Base-by-base conservation (phyloP, 2,329 filamentous ascomycete genomes). In the Stemphylium beticola region DNA sequence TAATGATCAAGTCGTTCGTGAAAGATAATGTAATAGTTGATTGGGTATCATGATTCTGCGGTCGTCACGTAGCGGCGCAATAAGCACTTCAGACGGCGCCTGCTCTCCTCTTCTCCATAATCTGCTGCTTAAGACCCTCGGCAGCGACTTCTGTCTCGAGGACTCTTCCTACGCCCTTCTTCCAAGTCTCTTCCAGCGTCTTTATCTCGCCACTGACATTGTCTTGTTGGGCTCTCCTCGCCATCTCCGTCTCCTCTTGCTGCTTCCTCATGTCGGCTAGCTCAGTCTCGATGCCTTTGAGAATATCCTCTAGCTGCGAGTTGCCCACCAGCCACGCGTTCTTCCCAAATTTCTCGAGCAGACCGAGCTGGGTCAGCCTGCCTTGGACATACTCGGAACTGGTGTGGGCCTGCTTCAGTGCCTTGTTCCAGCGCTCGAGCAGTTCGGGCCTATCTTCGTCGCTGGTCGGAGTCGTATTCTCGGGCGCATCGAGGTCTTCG, bases 271-370 rank as follows among this genome's bases (percentile, higher is more conserved):
- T 78, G 34, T 80, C 82, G 12, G 86, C 87, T 44, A 98, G 80
- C 67, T 96, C 92, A 39, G 81, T 81, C 81, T 98, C 93, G 22
- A 96, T 69, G 11, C 75, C 75, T 45, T 83, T 82, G 46, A 96
- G 76, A 37, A 91, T 83, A 38, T 85, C 85, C 77, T 97, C 93
- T 17, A 92, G 76, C 63, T 90, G 86, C 65, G 88, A 85, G 75
- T 99, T 99, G 5, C 86, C 86, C 8, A 96, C 83, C 50, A 99
- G 81, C 93, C 95, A 98, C 9, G 91, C 89, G 74, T 96, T 96
- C 77, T 91, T 91, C 63, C 93, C 95, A 75, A 88, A 88, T 45
- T 82, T 82, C 67, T 95, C 90, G 17, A 96, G 84, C n/a, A 96
- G 82, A 1, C 81, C 79, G 15, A 96, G 84, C 75, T 88, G 86